These are phyloP conservation scores for Zasmidium angulare DNA, from an alignment of 2,329 filamentous ascomycete species.

Conservation along the genomic window DNA sequence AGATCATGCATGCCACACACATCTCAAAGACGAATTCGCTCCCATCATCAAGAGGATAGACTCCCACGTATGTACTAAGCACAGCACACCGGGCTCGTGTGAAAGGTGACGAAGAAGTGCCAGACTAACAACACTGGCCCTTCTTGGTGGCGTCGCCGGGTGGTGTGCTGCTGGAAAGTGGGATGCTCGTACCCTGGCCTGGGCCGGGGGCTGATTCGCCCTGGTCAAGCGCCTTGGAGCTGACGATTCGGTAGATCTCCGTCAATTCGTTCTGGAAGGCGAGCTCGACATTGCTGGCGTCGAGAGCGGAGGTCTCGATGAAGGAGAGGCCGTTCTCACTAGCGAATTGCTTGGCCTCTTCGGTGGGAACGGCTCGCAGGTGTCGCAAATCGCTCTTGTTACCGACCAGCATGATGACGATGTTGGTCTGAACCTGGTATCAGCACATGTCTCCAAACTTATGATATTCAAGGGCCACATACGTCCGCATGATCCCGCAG, in stretches of 20 bases:
- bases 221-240: constrained; percentile 92
- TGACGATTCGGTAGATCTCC: constrained; percentile 99
- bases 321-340: constrained; percentile 80
- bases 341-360: constrained; percentile 97
- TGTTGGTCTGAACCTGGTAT: constrained; percentile 64
- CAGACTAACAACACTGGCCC: constrained; percentile 72
- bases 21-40: background rate
- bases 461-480: background rate
- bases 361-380: constrained; percentile 91
- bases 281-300: constrained; percentile 87
- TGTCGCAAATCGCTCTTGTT: constrained; percentile 99
- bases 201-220: constrained; percentile 79
- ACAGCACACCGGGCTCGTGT: background rate
- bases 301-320: constrained; percentile 97
- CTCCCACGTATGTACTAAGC: background rate
- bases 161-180: constrained; percentile 48
- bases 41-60: background rate
- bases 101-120: background rate
- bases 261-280: constrained; percentile 83
- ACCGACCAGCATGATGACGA: constrained; percentile 97
- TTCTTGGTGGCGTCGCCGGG: constrained; percentile 77
- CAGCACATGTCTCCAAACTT: background rate
- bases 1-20: background rate
- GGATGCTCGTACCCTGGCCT: constrained; percentile 70
- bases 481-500: constrained; percentile 89